Evolutionary conservation across 352 stramenopile genomes (phyloP), one percentile per base, ranked within the genome.

Genomic region (Phytophthora colocasiae): DNA sequence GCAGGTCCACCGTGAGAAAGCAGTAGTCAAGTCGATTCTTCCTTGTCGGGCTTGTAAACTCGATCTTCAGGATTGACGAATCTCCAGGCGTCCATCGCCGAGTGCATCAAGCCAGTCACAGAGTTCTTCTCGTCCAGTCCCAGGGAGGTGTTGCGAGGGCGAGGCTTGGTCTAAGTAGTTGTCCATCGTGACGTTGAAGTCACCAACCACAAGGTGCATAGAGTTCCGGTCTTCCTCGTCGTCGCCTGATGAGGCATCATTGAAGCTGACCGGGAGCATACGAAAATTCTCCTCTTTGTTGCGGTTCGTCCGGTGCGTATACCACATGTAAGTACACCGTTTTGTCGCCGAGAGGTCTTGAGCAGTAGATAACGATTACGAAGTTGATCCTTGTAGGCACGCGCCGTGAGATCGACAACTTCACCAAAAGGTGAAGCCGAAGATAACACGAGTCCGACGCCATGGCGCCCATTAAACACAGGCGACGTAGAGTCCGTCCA

Each of bases 301-400:
- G 11, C 2, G 49, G 56, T 26, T 67, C 64, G 29, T 51, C 57
- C 27, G 57, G 57, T 52, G 51, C 64, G 32, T 72, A 67, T 3
- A 67, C 38, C 1, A 72, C 64, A 29, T 60, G 57, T 19, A 60
- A 11, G 8, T 22, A 72, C 15, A 60, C 39, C 8, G 0, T 4
- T 2, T 15, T 2, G 9, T 38, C 32, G 0, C 29, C 45, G 50
- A 3, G 15, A 32, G 10, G 63, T 48, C 17, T 58, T 58, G 22
- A 66, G 63, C 10, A 66, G 39, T 63, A 66, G 41, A 31, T 63
- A 71, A 26, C 56, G 50, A 19, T 71, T 71, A 2, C 43, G 36
- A 1, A 66, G 49, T 12, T 49, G 56, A 3, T 22, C 41, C 38
- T 45, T 51, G 32, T 38, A 59, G 36, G 66, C 43, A 22, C 12